Percentiles rank a stretch among this genome's conserved stretches.
Conservation (phyloP, 129 eudicot species). For the Apium graveolens region DNA sequence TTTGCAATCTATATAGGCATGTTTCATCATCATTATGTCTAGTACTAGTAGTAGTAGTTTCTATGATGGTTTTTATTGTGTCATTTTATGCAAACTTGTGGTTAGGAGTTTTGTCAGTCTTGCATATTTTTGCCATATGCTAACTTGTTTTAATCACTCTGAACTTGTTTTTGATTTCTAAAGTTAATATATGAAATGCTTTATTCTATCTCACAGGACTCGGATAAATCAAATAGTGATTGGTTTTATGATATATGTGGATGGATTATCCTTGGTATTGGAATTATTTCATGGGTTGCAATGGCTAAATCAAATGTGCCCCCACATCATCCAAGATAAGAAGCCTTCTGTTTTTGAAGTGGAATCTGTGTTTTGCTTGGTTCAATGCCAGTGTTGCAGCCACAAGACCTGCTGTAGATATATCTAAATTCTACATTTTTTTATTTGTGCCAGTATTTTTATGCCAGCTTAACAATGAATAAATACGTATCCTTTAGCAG, state of each 20-base stretch:
- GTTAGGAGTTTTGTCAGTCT: neutral
- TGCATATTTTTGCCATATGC: neutral
- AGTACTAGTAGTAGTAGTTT: neutral
- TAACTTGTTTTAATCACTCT: neutral
- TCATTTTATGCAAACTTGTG: neutral
- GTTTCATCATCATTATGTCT: neutral
- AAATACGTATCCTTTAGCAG: neutral
- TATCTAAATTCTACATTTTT: neutral
- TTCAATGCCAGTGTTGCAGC: neutral
- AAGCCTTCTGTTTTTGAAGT: neutral
- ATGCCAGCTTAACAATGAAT: neutral
- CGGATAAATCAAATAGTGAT: slow-evolving; percentile 39
- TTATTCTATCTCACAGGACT: slow-evolving; percentile 23
- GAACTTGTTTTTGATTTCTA: neutral
- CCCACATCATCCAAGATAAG: slow-evolving; percentile 28
- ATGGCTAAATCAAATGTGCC: slow-evolving; percentile 42
- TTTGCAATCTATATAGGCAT: neutral
- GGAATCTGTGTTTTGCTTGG: neutral
- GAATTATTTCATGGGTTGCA: slow-evolving; percentile 39
- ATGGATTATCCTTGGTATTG: slow-evolving; percentile 51
- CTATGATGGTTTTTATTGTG: neutral
- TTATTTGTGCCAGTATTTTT: too few species aligned
- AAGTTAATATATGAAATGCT: neutral
- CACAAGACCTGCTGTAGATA: neutral
- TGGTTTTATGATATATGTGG: slow-evolving; percentile 43